Percentiles rank a stretch among this genome's conserved stretches.
phyloP scores from a whole-genome alignment of 495 filamentous ascomycete genomes.

The Usnea hakonensis region DNA sequence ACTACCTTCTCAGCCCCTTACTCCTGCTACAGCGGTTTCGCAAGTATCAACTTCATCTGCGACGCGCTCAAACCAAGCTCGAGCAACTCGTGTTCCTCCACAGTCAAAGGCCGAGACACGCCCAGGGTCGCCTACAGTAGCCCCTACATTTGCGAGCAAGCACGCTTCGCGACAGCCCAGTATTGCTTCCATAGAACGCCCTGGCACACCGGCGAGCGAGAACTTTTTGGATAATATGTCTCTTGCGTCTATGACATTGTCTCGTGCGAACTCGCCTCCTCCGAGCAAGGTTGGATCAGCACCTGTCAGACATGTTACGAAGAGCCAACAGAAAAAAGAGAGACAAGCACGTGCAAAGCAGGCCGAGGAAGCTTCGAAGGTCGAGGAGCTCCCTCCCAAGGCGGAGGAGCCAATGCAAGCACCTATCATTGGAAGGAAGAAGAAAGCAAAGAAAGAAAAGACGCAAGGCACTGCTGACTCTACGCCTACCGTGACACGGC shows the following conservation, averaged over 20 bases:
- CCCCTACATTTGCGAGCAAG: constrained; percentile 35
- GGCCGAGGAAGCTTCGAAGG: constrained; percentile 54
- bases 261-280: constrained; percentile 82
- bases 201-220: constrained; percentile 74
- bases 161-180: constrained; percentile 52
- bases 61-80: constrained; percentile 36
- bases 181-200: constrained; percentile 52
- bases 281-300: constrained; percentile 68
- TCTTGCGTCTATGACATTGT: constrained; percentile 68
- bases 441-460: constrained; percentile 76
- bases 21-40: constrained; percentile 41
- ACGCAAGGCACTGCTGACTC: constrained; percentile 34
- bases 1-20: constrained; percentile 36
- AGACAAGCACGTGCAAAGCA: constrained; percentile 55
- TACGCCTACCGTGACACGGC: constrained; percentile 34
- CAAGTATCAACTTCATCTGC: constrained; percentile 43
- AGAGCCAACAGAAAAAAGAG: constrained; percentile 86
- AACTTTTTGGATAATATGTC: constrained; percentile 68
- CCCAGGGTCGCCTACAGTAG: constrained; percentile 30
- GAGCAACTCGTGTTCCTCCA: constrained; percentile 60
- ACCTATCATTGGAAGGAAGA: constrained; percentile 79
- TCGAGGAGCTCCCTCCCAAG: constrained; percentile 47
- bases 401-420: constrained; percentile 58
- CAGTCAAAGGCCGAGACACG: constrained; percentile 63
- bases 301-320: constrained; percentile 70